Base-by-base conservation (phyloP, 345 rosid genomes). In the Raphanus raphanistrum region DNA sequence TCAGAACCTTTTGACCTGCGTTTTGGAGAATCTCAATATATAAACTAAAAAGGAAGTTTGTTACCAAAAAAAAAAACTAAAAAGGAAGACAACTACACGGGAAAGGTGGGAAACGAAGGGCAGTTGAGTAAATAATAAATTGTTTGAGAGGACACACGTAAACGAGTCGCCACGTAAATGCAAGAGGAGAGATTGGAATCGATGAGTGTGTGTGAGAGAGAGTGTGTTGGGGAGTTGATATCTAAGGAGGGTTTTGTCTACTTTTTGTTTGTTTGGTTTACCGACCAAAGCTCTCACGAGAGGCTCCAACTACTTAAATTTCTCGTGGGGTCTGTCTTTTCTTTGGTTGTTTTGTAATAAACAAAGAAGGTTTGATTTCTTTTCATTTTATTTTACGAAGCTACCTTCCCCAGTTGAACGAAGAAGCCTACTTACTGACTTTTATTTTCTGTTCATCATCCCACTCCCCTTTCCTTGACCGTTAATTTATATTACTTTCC, bases 101-200 rank as follows among this genome's bases (percentile, higher is more conserved):
- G 26, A 17, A 50, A 60, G 63, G 21, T 52, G 25, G 45, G 9
- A 48, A 16, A 26, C 3, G 3, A 52, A 17, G 54, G 64, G 71
- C 63, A 26, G 71, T 64, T 55, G 57, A 71, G 6, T 31, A 65
- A 32, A 55, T 9, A 21, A 66, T 58, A 66, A 66, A 78, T 72
- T 32, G 73, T 5, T 43, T 1, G 72, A 45, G 61, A 29, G 62
- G 68, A 78, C 70, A 79, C 70, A 67, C 77, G 81, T 78, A 72
- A 73, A 72, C 81, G 81, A 73, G 70, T 79, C 29, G 78, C 82
- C 82, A 79, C 82, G 75, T 79, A 79, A 79, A 79, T 3, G 74
- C 28, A 59, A 66, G 27, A 31, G 63, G 61, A 78, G 57, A 59
- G 55, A 45, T 41, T 27, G 48, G 68, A 72, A 59, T 72, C 68